These are phyloP conservation scores for Pochonia chlamydosporia DNA, from an alignment of 2,329 filamentous ascomycete species.

Conservation along the genomic window DNA sequence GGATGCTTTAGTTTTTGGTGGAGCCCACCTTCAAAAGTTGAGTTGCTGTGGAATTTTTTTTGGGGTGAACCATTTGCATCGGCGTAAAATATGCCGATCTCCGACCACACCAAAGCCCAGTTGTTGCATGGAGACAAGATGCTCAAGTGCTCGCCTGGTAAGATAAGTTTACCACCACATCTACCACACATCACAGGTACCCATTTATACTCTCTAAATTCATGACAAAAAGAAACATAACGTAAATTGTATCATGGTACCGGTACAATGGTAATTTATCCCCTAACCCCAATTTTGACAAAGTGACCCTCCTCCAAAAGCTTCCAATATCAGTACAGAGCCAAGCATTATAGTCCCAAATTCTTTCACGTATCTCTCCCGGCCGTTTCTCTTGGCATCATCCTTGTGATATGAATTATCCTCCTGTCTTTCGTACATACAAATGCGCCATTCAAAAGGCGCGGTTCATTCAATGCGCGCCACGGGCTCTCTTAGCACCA, in stretches of 20 bases:
- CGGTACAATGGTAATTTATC: neutral
- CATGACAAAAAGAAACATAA: neutral
- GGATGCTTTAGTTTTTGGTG: no score
- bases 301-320: neutral
- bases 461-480: conserved; percentile 30
- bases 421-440: neutral
- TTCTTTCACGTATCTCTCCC: neutral
- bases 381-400: neutral
- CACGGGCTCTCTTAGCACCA: conserved; percentile 36
- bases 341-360: neutral
- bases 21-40: no score
- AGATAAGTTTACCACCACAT: no score
- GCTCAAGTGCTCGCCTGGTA: no score
- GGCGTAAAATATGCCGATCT: neutral
- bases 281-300: neutral
- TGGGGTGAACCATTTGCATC: neutral
- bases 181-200: no score
- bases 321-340: conserved; percentile 3
- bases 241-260: neutral
- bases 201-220: no score
- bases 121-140: no score
- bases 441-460: conserved; percentile 22
- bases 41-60: no score
- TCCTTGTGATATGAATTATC: no score
- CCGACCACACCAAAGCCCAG: no score